phyloP scores from a whole-genome alignment of 2,329 filamentous ascomycete species.

The Fusarium sp. region DNA sequence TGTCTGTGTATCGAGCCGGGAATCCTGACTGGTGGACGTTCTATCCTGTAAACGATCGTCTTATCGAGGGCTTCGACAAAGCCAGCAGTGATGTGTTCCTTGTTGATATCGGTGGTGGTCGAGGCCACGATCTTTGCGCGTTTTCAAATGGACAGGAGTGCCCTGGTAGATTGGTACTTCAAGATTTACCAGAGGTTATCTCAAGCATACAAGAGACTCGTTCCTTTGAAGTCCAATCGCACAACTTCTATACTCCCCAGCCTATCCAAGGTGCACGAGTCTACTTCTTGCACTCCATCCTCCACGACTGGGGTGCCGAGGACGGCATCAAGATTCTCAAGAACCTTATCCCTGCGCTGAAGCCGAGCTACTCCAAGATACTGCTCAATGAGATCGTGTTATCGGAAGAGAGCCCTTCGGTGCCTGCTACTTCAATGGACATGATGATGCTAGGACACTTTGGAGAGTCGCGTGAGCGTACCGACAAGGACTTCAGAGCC shows the following conservation, averaged over 20 bases:
- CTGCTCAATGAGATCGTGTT: slow-evolving; percentile 37
- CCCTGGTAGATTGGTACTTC: slow-evolving; percentile 27
- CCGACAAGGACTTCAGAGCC: slow-evolving; percentile 11
- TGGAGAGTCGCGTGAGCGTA: slow-evolving; percentile 27
- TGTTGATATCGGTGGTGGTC: slow-evolving; percentile 39
- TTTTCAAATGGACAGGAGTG: slow-evolving; percentile 22
- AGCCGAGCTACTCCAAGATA: slow-evolving; percentile 31
- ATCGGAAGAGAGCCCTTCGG: slow-evolving; percentile 23
- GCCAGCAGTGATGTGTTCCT: slow-evolving; percentile 23
- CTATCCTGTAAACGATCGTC: slow-evolving; percentile 24
- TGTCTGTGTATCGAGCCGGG: slow-evolving; percentile 30
- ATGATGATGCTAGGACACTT: slow-evolving; percentile 40
- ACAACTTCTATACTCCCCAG: slow-evolving; percentile 44
- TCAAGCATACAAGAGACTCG: slow-evolving; percentile 11
- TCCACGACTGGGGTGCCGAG: slow-evolving; percentile 58
- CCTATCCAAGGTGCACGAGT: slow-evolving; percentile 28
- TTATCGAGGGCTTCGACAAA: slow-evolving; percentile 12
- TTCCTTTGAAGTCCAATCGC: slow-evolving; percentile 10
- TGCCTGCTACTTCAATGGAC: slow-evolving; percentile 28
- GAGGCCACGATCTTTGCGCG: slow-evolving; percentile 39
- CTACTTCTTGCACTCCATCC: slow-evolving; percentile 50
- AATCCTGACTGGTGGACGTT: slow-evolving; percentile 30
- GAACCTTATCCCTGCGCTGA: slow-evolving; percentile 51
- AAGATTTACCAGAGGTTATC: slow-evolving; percentile 43
- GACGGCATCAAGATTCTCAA: slow-evolving; percentile 52